A percentile compares a stretch with the other conserved stretches of the same genome.
These are phyloP conservation scores for Globisporangium okanoganense DNA, from an alignment of 352 stramenopile genomes.

Conservation along the genomic window DNA sequence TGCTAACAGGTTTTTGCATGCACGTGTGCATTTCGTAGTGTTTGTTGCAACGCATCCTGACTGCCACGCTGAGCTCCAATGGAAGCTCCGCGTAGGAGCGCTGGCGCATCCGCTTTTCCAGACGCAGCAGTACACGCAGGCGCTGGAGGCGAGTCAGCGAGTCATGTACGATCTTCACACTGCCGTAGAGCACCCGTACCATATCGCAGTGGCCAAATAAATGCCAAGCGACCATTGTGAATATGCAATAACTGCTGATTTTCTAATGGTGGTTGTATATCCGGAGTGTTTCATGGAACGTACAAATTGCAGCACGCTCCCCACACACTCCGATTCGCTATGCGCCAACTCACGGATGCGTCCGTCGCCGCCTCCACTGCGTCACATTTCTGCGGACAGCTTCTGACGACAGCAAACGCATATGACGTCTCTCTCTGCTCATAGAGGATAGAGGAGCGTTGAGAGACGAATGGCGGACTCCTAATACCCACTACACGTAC, in stretches of 20 bases:
- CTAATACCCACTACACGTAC: not conserved
- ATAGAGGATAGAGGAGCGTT: constrained; percentile 13
- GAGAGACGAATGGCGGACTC: constrained; percentile 10
- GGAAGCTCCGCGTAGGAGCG: constrained; percentile 20
- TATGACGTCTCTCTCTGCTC: constrained; percentile 16
- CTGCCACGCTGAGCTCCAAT: constrained; percentile 15
- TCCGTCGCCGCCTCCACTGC: constrained; percentile 11
- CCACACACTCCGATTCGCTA: constrained; percentile 63
- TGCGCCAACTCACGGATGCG: constrained; percentile 34
- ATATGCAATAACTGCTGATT: not conserved
- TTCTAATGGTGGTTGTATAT: constrained; percentile 22
- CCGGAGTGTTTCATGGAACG: constrained; percentile 73
- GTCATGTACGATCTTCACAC: constrained; percentile 31
- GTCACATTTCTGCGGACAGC: constrained; percentile 40
- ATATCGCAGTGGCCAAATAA: constrained; percentile 21
- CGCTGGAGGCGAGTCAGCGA: constrained; percentile 38
- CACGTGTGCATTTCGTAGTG: constrained; percentile 16
- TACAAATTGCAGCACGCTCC: constrained; percentile 72
- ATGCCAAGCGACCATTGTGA: no score
- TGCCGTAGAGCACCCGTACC: constrained; percentile 21
- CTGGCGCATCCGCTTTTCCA: constrained; percentile 29
- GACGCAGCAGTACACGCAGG: constrained; percentile 28
- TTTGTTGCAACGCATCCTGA: constrained; percentile 24
- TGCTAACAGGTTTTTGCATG: not conserved
- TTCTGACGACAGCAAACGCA: constrained; percentile 1